Percentiles rank a stretch among this genome's conserved stretches.
phyloP scores from a whole-genome alignment of 257 asterid species.

The Nicotiana otophora region DNA sequence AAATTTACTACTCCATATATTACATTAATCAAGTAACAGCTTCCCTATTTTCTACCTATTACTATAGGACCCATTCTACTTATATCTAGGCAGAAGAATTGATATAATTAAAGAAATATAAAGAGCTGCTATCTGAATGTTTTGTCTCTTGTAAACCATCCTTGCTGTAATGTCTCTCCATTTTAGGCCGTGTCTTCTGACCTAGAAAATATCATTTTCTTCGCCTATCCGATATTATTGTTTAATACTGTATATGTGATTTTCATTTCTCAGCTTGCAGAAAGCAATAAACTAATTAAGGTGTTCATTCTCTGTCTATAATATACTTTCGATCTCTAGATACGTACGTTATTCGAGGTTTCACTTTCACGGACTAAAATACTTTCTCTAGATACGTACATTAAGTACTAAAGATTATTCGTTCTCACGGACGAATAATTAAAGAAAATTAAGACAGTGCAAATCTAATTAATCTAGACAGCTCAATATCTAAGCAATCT shows the following conservation, averaged over 20 bases:
- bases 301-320: background rate
- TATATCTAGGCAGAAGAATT: slow-evolving; percentile 26
- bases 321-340: background rate
- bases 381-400: background rate
- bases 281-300: slow-evolving; percentile 22
- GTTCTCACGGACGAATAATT: background rate
- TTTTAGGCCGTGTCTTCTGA: slow-evolving; percentile 12
- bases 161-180: slow-evolving; percentile 23
- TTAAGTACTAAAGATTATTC: background rate
- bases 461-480: background rate
- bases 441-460: background rate
- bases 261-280: slow-evolving; percentile 35
- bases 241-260: background rate
- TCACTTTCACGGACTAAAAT: background rate
- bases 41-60: background rate
- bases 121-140: slow-evolving; percentile 33
- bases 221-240: too few relatives aligned
- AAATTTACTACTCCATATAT: background rate
- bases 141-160: slow-evolving; percentile 56
- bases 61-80: background rate
- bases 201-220: background rate
- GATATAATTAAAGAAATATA: slow-evolving; percentile 28
- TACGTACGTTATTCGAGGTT: background rate
- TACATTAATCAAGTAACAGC: background rate
- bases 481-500: background rate